These are phyloP conservation scores for Vaccinium corymbosum DNA, from an alignment of 148 eudicot genomes.

Conservation along the genomic window DNA sequence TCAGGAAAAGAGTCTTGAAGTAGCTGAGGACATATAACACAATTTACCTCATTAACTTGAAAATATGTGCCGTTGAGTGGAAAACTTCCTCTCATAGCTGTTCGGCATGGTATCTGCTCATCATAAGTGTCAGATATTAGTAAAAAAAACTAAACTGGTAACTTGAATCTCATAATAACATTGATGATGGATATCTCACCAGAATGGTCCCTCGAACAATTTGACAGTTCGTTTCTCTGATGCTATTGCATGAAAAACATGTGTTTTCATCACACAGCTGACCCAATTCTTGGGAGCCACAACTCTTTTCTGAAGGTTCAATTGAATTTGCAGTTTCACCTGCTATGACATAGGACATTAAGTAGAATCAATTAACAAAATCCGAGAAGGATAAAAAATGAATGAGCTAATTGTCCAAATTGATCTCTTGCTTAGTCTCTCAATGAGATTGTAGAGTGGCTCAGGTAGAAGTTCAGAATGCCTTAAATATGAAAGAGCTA, in stretches of 20 bases:
- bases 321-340: conserved; percentile 87
- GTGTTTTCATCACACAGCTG: conserved; percentile 59
- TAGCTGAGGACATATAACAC: neutral
- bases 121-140: conserved; percentile 3
- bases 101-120: conserved; percentile 88
- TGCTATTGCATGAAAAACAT: conserved; percentile 83
- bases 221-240: conserved; percentile 71
- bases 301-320: conserved; percentile 64
- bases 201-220: conserved; percentile 87
- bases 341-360: conserved; percentile 28
- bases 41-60: conserved; percentile 86
- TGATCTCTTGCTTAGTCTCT: neutral
- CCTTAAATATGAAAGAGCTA: conserved; percentile 3
- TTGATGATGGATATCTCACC: conserved; percentile 41
- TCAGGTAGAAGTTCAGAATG: neutral
- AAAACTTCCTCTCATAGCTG: conserved; percentile 97
- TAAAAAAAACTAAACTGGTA: neutral
- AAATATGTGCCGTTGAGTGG: conserved; percentile 95
- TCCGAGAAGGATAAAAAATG: conserved; percentile 6
- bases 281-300: conserved; percentile 59
- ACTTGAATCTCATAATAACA: neutral
- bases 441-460: neutral
- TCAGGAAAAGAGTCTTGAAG: neutral
- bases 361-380: conserved; percentile 13
- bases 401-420: conserved; percentile 9